Evolutionary conservation across 1,139 yeast genomes (phyloP).

Genomic region (Taphrina wiesneri): DNA sequence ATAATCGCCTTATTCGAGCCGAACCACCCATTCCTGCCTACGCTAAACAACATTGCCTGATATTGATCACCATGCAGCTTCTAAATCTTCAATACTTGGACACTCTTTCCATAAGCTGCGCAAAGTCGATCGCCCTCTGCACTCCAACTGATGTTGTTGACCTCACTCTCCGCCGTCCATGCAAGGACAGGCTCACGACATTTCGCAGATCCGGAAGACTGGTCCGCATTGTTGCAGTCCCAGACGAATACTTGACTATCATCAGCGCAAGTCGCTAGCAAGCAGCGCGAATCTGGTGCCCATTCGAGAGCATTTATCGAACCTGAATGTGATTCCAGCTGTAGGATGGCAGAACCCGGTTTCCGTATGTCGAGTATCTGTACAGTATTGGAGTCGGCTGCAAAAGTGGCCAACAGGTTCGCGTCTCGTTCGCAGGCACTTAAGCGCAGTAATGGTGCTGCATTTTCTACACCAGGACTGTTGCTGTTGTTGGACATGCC

Average conservation of each 20-base stretch:
- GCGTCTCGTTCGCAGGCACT: constrained; percentile 77
- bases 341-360: constrained; percentile 77
- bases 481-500: not conserved
- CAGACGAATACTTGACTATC: constrained; percentile 88
- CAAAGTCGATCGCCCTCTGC: constrained; percentile 78
- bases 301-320: constrained; percentile 74
- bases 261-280: constrained; percentile 76
- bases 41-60: not conserved
- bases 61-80: not conserved
- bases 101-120: constrained; percentile 72
- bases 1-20: too few relatives aligned
- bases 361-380: constrained; percentile 78
- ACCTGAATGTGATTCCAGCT: constrained; percentile 66
- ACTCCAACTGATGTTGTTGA: constrained; percentile 78
- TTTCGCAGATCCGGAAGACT: not conserved
- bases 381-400: constrained; percentile 66
- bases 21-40: not conserved
- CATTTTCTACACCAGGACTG: constrained; percentile 37
- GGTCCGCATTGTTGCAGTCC: constrained; percentile 56
- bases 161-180: constrained; percentile 60
- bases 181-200: constrained; percentile 31
- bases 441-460: constrained; percentile 68
- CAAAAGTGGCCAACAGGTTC: constrained; percentile 80
- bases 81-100: constrained; percentile 64
- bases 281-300: constrained; percentile 73